Base-by-base conservation (phyloP, 1,284 basidiomycete genomes). In the Rhodotorula sp. region DNA sequence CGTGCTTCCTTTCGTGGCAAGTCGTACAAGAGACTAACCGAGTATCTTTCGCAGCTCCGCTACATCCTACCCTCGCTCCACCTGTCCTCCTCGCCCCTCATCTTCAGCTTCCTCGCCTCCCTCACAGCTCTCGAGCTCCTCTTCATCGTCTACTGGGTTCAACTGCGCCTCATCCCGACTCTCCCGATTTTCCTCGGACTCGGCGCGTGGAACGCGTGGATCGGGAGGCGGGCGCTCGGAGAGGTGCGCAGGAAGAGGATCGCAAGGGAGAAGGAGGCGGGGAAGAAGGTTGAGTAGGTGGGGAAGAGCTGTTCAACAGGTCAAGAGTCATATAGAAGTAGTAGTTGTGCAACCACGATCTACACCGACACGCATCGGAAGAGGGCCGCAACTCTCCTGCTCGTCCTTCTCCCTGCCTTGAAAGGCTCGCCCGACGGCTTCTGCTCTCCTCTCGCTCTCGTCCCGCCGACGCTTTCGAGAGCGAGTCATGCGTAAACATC, bases 141-240 rank as follows among this genome's bases (percentile, higher is more conserved):
- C 55, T 63, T 61, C 34, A 50, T 59, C 56, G 3, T 54, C 51
- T 71, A 69, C 64, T 73, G 71, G 73, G 44, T 51, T 53, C 31
- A 34, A 53, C 62, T 65, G 26, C 40, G 24, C 57, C 61, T 74
- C 52, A 47, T 74, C 52, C 59, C 52, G n/a, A 63, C 68, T 24
- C 53, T 70, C n/a, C 73, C 73, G 1, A 52, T 56, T 13, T 67
- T 69, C 24, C 50, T 15, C 9, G 55, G 59, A 15, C n/a, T 72
- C 40, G 60, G 54, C 3, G 15, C 48, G 10, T 16, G 57, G 13
- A 50, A 52, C 15, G 67, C 64, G 20, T 20, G 26, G 34, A 61
- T 60, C 26, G 72, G 67, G 1, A 51, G 65, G 53, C n/a, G 47
- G 11, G 70, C 67, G 20, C 50, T 73, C 31, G 72, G 72, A 0